Base-by-base conservation (phyloP, 495 filamentous ascomycete genomes). In the Lophiotrema nucula region DNA sequence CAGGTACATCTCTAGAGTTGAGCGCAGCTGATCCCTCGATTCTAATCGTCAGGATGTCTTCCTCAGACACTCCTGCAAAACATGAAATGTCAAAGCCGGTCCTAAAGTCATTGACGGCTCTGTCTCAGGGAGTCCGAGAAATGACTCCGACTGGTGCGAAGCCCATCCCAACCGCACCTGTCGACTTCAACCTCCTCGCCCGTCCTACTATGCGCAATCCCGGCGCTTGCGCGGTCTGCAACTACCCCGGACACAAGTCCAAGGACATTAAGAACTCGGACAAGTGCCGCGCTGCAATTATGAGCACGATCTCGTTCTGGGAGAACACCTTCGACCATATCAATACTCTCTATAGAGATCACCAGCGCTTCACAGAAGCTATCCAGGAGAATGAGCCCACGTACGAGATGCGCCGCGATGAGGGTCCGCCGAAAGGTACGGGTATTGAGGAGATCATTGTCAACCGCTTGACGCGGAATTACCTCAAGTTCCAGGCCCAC, bases 281-380 rank as follows among this genome's bases (percentile, higher is more conserved):
- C 19, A 53, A 6, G 8, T 63, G 53, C 33, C 53, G 27, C 35
- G 27, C 18, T n/a, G 60, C 60, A 13, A 47, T 63, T 6, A 13
- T 52, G n/a, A 33, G n/a, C 41, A 26, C 26, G 4, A 47, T 63
- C 22, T 46, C 16, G 18, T 63, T 53, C 23, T 63, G 60, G 60
- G 46, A 58, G 18, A 47, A 48, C 25, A 22, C 58, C 19, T 13
- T 25, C 12, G 41, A 4, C 1, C 19, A 57, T n/a, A 10, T 63
- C 24, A 21, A 6, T 3, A 24, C 42, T 6, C 26, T 63, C 2
- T 57, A 57, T 27, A 1, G 38, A 8, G 21, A 39, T 2, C 26
- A 22, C 27, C 2, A 19, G 0, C 23, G 19, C 5, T 63, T 63
- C 53, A n/a, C 35, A 3, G 28, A 50, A 16, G 39, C 42, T 21